Evolutionary conservation across 441 rosid genomes (phyloP).

Genomic region (Gossypium lobatum): DNA sequence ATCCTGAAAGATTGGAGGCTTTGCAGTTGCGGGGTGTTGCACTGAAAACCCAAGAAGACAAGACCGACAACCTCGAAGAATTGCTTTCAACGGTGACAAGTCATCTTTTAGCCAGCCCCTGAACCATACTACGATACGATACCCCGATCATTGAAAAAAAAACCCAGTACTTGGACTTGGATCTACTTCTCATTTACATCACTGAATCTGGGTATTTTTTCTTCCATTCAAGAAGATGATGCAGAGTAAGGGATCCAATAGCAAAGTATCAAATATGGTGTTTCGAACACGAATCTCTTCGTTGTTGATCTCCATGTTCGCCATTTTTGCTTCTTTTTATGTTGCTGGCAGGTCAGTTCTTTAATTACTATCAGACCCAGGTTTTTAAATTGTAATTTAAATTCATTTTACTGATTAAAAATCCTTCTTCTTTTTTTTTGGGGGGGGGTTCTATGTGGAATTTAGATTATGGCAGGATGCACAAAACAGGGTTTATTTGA

Average conservation of each 20-base stretch:
- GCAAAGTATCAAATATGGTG: conserved; percentile 35
- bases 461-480: conserved; percentile 82
- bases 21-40: background rate
- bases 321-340: conserved; percentile 67
- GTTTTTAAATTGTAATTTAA: background rate
- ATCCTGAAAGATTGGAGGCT: background rate
- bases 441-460: background rate
- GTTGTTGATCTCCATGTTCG: conserved; percentile 64
- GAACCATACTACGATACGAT: background rate
- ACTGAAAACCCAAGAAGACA: background rate
- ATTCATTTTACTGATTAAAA: background rate
- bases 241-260: conserved; percentile 56
- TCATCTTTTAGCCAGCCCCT: background rate
- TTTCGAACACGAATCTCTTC: conserved; percentile 41
- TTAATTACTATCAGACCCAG: background rate
- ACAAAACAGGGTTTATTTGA: conserved; percentile 57
- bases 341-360: conserved; percentile 75
- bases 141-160: background rate
- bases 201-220: background rate
- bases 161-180: background rate
- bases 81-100: background rate
- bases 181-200: background rate
- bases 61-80: background rate
- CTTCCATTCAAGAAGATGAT: conserved; percentile 9
- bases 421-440: background rate